Conservation (phyloP, 2,329 filamentous ascomycete genomes). For the Xylariaceae sp. region DNA sequence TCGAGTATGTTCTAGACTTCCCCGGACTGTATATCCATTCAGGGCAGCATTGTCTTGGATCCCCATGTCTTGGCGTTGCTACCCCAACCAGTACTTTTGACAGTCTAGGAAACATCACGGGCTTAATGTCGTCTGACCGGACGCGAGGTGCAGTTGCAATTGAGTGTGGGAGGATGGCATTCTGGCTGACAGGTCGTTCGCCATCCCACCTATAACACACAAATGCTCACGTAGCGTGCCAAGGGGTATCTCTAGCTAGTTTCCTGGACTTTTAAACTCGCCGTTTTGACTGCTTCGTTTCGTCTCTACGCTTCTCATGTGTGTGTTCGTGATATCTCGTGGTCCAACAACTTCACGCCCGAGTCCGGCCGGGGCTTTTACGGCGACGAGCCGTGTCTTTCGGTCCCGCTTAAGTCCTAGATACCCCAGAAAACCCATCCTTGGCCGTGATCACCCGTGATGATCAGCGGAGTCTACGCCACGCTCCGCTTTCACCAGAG, state of each 20-base stretch:
- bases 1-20: background rate
- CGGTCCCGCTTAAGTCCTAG: constrained; percentile 10
- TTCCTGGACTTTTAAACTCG: constrained; percentile 5
- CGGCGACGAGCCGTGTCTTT: constrained; percentile 11
- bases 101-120: constrained; percentile 4
- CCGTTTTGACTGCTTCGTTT: constrained; percentile 13
- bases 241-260: constrained; percentile 2
- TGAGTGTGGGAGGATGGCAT: constrained; percentile 22
- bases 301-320: constrained; percentile 11
- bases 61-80: constrained; percentile 26
- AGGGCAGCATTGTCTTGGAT: constrained; percentile 21
- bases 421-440: constrained; percentile 5
- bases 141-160: constrained; percentile 19
- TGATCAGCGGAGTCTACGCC: constrained; percentile 11
- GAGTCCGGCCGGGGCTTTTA: constrained; percentile 3
- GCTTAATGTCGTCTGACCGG: constrained; percentile 2
- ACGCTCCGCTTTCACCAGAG: constrained; percentile 9
- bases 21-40: too few species aligned
- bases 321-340: background rate
- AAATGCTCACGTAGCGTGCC: constrained; percentile 1
- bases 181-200: background rate
- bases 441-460: constrained; percentile 10
- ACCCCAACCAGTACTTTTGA: constrained; percentile 26
- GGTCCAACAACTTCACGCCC: background rate
- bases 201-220: background rate